These are phyloP conservation scores for Straminergon stramineum DNA, from an alignment of 225 moss, liverwort and hornwort species.

Conservation along the genomic window DNA sequence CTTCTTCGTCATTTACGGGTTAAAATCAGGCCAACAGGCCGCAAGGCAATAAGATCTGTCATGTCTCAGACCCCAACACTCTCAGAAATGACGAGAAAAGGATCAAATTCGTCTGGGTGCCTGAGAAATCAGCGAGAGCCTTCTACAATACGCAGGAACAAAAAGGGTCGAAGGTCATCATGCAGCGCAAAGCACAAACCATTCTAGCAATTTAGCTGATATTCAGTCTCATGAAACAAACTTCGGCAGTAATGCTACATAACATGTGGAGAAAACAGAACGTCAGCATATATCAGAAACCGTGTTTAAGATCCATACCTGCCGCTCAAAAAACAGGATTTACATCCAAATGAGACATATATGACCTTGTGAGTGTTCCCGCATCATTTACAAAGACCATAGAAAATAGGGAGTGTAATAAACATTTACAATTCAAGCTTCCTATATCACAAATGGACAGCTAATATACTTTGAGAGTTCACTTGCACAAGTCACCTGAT, in stretches of 20 bases:
- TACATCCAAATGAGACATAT: neutral
- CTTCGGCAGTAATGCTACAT: neutral
- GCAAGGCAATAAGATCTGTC: neutral
- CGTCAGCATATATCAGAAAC: neutral
- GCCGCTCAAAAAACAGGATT: neutral
- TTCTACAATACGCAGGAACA: neutral
- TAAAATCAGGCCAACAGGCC: neutral
- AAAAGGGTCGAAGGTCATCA: neutral
- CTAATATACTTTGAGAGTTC: neutral
- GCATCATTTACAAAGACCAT: neutral
- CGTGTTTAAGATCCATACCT: neutral
- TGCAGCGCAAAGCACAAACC: neutral
- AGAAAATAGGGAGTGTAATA: neutral
- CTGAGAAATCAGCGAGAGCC: neutral
- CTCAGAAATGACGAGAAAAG: neutral
- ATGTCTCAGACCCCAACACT: neutral
- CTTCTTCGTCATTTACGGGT: too few species aligned
- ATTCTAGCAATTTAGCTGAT: neutral
- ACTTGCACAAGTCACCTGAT: neutral
- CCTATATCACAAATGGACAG: conserved; percentile 11
- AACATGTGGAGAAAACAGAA: neutral
- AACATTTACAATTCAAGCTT: conserved; percentile 6
- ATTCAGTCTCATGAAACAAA: neutral
- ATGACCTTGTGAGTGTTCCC: neutral
- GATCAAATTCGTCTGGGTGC: neutral